Base-by-base conservation (phyloP, 352 stramenopile species). In the Pythium biforme region DNA sequence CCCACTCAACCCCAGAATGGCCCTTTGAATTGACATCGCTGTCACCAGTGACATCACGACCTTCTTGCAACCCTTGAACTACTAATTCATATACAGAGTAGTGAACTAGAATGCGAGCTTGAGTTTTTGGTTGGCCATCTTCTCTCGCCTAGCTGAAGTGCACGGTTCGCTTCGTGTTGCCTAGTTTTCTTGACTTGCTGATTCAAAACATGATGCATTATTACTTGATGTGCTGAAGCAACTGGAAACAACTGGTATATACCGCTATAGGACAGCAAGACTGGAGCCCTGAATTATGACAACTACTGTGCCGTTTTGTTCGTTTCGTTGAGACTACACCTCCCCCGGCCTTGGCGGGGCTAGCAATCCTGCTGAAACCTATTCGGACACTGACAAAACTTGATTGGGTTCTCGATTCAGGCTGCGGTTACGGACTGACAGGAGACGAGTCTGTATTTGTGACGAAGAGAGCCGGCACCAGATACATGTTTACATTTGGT, bases 401-500 rank as follows among this genome's bases (percentile, higher is more conserved):
- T 58, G 51, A 48, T 22, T 34, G 45, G 25, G 25, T 52, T 31
- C 26, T 52, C 6, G 25, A 52, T 52, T 52, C 45, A 52, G 45
- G 45, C 45, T 52, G 45, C 22, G 45, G 45, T 20, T 52, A 22
- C 45, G 20, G 45, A 31, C 45, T 52, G 33, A 52, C 45, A 11
- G 20, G 4, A 8, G 25, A 52, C 22, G 45, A 52, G 23, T 52
- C 45, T 15, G 45, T 33, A 6, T 52, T 52, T 34, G 22, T 52
- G 19, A 19, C 5, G 19, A 52, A 33, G 45, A 31, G 26, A 52
- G 10, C 45, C 45, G 45, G 17, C 45, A 52, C 22, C 33, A 52
- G 20, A 20, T 52, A 33, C 45, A 59, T 50, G 52, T 59, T 61
- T 61, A 53, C 54, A 53, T 59, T 52, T 26, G 52, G 52, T 50